phyloP scores from a whole-genome alignment of 768 basidiomycete genomes.

The Calocera cornea region DNA sequence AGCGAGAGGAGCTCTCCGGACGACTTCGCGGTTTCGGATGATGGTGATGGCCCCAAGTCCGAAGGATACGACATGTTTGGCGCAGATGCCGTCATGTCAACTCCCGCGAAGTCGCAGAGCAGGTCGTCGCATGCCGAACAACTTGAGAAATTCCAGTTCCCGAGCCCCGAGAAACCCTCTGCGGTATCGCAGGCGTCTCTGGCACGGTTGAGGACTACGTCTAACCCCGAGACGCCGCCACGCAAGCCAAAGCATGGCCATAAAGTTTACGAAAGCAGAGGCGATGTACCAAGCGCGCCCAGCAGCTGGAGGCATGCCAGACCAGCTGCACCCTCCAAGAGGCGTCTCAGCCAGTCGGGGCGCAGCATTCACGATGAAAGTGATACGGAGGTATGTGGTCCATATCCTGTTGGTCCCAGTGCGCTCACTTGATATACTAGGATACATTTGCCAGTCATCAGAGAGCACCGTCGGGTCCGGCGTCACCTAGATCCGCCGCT shows the following conservation, averaged over 20 bases:
- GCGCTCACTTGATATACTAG: neutral
- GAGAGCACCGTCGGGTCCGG: neutral
- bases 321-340: neutral
- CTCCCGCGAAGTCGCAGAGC: neutral
- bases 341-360: neutral
- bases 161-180: neutral
- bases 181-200: neutral
- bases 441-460: neutral
- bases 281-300: neutral
- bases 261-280: neutral
- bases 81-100: neutral
- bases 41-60: neutral
- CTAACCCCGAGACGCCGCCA: neutral
- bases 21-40: neutral
- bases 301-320: neutral
- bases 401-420: neutral
- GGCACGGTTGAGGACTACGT: neutral
- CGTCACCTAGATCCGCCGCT: constrained; percentile 1
- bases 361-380: neutral
- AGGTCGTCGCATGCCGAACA: neutral
- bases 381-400: neutral
- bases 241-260: neutral
- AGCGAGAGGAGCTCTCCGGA: neutral
- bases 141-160: neutral
- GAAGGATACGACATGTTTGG: neutral